Evolutionary conservation across 225 moss, liverwort and hornwort species (phyloP), one percentile per base, ranked within the genome.

Genomic region (Takakia lepidozioides): DNA sequence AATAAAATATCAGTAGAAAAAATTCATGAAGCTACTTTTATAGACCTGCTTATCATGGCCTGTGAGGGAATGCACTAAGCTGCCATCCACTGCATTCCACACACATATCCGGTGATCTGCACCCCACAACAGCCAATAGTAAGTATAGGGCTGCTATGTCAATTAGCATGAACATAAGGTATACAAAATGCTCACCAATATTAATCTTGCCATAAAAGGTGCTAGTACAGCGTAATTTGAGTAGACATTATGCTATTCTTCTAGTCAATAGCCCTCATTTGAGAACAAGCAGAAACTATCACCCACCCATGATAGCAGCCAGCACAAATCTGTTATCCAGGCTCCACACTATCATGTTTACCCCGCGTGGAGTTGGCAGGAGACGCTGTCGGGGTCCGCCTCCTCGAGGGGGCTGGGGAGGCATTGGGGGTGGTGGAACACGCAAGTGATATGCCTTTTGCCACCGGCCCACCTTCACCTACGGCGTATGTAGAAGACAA

Each of bases 261-360:
- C n/a, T n/a, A n/a, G n/a, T n/a, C n/a, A n/a, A n/a, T n/a, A n/a
- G n/a, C n/a, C n/a, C n/a, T n/a, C n/a, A n/a, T n/a, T n/a, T n/a
- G n/a, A n/a, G n/a, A n/a, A n/a, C n/a, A n/a, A n/a, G n/a, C n/a
- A n/a, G n/a, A n/a, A n/a, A n/a, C n/a, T n/a, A 57, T 11, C 51
- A 59, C 75, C 49, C 59, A 98, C 95, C 98, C 98, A 98, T 91
- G 36, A 98, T 87, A 58, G 88, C 93, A 37, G 98, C 98, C 40
- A 98, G 91, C 9, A 98, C 98, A 69, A 98, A 91, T 17, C 98
- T 91, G 54, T 98, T 98, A 64, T 98, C 91, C 35, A 98, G 64
- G 72, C 98, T 98, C 98, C 98, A 98, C 3, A 98, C 98, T 46
- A 98, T 82, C 98, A 98, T 98, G 61, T 88, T 98, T 8, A 98